Evolutionary conservation across 83 land plant species (phyloP), one percentile per base, ranked within the genome.

Genomic region (Isoetes engelmannii): DNA sequence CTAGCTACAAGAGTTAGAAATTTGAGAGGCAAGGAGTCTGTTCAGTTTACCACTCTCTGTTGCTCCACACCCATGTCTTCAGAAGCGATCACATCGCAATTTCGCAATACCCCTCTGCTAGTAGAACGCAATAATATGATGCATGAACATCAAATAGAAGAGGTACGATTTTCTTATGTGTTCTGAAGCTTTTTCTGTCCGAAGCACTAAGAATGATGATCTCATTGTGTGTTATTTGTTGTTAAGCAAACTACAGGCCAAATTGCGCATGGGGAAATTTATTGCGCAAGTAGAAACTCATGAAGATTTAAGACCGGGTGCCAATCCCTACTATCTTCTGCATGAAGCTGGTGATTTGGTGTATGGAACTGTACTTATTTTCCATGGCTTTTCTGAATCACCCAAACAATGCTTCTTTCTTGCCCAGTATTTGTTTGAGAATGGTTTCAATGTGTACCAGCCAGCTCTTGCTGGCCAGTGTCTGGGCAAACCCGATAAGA

Each of bases 371-470:
- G 73, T 69, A 64, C 58, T 74, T 6, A 9, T 69, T 18, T 74
- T 74, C 65, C 77, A 74, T 45, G 77, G 77, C 18, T 74, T 74
- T 46, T 45, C 66, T 12, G 45, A 60, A 12, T 10, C 50, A 4
- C 59, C 51, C 12, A 0, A 46, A 19, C 77, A 74, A 65, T 67
- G 56, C 72, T 18, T 45, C 55, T 67, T 21, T 15, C 77, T 74
- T 6, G 77, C 77, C 19, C 73, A 69, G 57, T 74, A 74, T 28
- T 51, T 74, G 5, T 69, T 69, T 51, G 77, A 74, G 43, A 69
- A 58, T 43, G 77, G 77, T 47, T 74, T 74, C 74, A 74, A 74
- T n/a, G 73, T 74, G 15, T 74, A 74, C 65, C 77, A 69, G 44
- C 77, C 77, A 13, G 49, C 46, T 2, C 50, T 74, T 48, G 55